phyloP scores from a whole-genome alignment of 2,329 filamentous ascomycete genomes.

The Elsinoe batatas region DNA sequence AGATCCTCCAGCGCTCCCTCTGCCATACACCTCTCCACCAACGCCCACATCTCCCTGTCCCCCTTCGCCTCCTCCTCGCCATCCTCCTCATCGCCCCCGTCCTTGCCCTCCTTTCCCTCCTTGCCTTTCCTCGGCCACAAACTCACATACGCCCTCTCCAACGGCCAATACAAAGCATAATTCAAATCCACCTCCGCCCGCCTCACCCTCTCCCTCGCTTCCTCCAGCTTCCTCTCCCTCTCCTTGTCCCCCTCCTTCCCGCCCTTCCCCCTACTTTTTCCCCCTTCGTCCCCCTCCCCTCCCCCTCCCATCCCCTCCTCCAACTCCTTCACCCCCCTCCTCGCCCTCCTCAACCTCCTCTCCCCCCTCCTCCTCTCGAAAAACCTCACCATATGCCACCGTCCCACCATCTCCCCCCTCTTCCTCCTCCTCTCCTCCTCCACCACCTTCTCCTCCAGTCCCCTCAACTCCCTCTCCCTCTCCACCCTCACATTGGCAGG shows the following conservation, averaged over 20 bases:
- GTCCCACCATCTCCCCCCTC: conserved; percentile 60
- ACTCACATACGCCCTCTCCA: conserved; percentile 59
- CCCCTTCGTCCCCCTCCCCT: conserved; percentile 24
- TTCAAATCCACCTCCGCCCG: conserved; percentile 59
- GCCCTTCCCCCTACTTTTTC: conserved; percentile 45
- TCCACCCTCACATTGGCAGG: not conserved
- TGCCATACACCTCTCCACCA: conserved; percentile 55
- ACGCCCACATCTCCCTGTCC: conserved; percentile 55
- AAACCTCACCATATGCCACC: conserved; percentile 77
- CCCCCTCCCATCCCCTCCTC: conserved; percentile 44
- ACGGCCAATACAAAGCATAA: conserved; percentile 64
- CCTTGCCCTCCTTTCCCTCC: conserved; percentile 23
- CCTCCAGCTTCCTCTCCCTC: conserved; percentile 37
- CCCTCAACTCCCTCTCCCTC: conserved; percentile 7
- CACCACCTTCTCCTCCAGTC: conserved; percentile 37
- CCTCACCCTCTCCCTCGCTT: conserved; percentile 41
- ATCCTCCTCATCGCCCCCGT: conserved; percentile 1
- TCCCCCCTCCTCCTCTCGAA: conserved; percentile 73
- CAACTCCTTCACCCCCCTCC: conserved; percentile 46
- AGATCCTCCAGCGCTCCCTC: conserved; percentile 47
- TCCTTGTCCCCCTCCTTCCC: conserved; percentile 41
- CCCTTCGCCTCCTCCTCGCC: conserved; percentile 5
- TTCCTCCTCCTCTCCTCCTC: conserved; percentile 51
- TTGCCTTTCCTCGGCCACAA: conserved; percentile 35
- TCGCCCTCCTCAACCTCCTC: conserved; percentile 55